phyloP scores from a whole-genome alignment of 2,329 filamentous ascomycete genomes.

The Gremmenia infestans region DNA sequence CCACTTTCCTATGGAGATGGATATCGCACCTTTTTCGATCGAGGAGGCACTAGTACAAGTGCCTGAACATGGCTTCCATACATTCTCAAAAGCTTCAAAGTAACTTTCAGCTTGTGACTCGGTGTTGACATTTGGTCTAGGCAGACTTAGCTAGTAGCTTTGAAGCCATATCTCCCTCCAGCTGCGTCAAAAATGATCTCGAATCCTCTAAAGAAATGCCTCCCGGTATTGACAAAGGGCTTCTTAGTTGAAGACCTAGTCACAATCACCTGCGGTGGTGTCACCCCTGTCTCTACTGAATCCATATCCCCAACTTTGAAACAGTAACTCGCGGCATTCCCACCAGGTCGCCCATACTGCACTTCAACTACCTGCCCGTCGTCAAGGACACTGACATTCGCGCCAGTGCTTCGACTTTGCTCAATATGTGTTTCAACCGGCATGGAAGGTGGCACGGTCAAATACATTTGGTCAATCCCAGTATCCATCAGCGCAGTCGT shows the following conservation, averaged over 20 bases:
- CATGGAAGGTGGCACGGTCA: conserved; percentile 2
- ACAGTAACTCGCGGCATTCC: background rate
- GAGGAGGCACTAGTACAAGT: no score
- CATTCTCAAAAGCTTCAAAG: background rate
- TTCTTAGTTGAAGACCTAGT: background rate
- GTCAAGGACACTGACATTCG: background rate
- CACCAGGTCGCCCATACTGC: background rate
- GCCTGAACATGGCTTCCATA: no score
- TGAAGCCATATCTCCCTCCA: conserved; percentile 2
- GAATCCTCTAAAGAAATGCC: conserved; percentile 3
- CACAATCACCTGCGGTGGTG: conserved; percentile 1
- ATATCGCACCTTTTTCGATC: no score
- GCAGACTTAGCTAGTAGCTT: background rate
- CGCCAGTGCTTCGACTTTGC: background rate
- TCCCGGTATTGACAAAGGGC: conserved; percentile 11
- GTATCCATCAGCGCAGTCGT: conserved; percentile 10
- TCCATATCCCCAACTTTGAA: conserved; percentile 1
- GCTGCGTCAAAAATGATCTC: conserved; percentile 1
- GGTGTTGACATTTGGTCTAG: background rate
- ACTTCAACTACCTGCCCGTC: background rate
- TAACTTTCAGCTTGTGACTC: background rate
- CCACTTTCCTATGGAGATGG: no score
- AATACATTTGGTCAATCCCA: conserved; percentile 6
- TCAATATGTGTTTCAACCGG: background rate
- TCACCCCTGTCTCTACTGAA: background rate